Conservation (phyloP, 768 basidiomycete species). For the Leccinum incarnatum region DNA sequence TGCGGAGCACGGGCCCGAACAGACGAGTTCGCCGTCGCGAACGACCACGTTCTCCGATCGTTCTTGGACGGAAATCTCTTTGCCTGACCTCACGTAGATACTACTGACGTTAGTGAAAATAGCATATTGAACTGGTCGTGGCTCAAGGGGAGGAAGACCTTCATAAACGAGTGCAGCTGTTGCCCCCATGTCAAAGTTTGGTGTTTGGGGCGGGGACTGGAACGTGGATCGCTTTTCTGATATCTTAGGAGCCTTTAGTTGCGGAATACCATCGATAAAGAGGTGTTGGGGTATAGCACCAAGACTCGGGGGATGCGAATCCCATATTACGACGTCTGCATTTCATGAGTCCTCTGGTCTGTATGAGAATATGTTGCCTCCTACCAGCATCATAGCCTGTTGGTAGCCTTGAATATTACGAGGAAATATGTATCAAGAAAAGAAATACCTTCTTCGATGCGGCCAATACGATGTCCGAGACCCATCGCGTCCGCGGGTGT, state of each 20-base stretch:
- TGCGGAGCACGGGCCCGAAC: constrained; percentile 39
- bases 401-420: not conserved
- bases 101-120: constrained; percentile 65
- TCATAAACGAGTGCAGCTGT: constrained; percentile 58
- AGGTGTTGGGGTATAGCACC: constrained; percentile 74
- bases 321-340: constrained; percentile 69
- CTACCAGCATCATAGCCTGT: constrained; percentile 47
- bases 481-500: constrained; percentile 64
- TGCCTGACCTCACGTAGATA: constrained; percentile 37
- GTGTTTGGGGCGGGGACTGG: constrained; percentile 53
- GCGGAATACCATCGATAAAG: constrained; percentile 84
- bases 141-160: constrained; percentile 70
- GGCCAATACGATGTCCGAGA: constrained; percentile 73
- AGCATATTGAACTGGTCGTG: constrained; percentile 37
- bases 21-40: constrained; percentile 51
- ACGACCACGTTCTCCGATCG: constrained; percentile 35
- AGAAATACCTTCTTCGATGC: constrained; percentile 45
- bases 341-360: not conserved
- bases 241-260: constrained; percentile 51
- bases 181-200: constrained; percentile 71
- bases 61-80: constrained; percentile 26
- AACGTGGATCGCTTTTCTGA: constrained; percentile 37
- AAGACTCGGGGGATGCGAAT: constrained; percentile 69
- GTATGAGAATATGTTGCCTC: not conserved
- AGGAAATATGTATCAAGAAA: no score